Evolutionary conservation across 2,329 filamentous ascomycete genomes (phyloP).

Genomic region (Cladosporium cucumerinum): DNA sequence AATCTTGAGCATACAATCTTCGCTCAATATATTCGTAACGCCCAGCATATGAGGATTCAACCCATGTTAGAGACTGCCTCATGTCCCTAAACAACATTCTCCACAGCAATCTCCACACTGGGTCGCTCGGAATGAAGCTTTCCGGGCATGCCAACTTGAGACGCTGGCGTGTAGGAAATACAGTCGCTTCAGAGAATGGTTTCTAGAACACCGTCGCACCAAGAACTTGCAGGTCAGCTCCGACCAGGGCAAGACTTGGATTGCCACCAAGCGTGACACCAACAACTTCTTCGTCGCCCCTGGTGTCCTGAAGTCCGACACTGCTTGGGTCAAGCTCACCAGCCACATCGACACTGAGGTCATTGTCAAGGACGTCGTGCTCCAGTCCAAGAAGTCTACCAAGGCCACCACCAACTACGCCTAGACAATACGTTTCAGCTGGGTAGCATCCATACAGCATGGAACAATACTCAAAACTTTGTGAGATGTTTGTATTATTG

Average conservation of each 20-base stretch:
- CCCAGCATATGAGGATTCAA: not conserved
- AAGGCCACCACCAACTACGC: slow-evolving; percentile 10
- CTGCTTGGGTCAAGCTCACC: slow-evolving; percentile 24
- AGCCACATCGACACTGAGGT: slow-evolving; percentile 16
- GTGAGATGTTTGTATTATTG: not conserved
- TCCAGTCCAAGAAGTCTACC: not conserved
- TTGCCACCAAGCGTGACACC: slow-evolving; percentile 19
- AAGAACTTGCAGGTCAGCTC: slow-evolving; percentile 23
- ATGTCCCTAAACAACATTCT: not conserved
- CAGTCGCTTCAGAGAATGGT: not conserved
- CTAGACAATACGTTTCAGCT: not conserved
- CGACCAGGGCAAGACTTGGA: slow-evolving; percentile 26
- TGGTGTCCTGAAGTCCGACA: slow-evolving; percentile 13
- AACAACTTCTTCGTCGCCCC: slow-evolving; percentile 27
- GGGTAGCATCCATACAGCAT: not conserved
- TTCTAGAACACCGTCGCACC: slow-evolving; percentile 17
- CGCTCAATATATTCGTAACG: not conserved
- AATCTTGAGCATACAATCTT: not conserved
- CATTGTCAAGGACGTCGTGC: slow-evolving; percentile 13
- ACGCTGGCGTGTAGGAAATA: not conserved
- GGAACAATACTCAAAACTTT: not conserved
- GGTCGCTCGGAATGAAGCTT: not conserved
- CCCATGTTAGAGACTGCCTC: not conserved
- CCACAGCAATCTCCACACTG: not conserved
- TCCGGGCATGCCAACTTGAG: not conserved